A percentile compares a stretch with the other conserved stretches of the same genome.
Conservation (phyloP, 805 yeast genomes). For the Tanozyma kutaoensis region DNA sequence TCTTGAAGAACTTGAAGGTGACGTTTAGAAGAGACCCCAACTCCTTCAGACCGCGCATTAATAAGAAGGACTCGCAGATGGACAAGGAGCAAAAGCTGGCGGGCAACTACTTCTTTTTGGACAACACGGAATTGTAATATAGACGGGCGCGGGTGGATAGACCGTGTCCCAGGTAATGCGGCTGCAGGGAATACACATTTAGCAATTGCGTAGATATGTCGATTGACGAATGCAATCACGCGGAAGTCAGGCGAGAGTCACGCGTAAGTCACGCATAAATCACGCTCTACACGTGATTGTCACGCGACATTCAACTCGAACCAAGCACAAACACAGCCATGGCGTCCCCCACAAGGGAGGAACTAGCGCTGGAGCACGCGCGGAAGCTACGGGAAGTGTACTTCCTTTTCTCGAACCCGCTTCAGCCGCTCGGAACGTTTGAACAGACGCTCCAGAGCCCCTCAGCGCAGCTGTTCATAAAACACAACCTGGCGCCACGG, state of each 20-base stretch:
- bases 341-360: slow-evolving; percentile 3
- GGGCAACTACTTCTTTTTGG: slow-evolving; percentile 96
- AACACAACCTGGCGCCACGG: background rate
- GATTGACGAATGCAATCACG: too few relatives aligned
- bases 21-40: slow-evolving; percentile 99
- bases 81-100: slow-evolving; percentile 90
- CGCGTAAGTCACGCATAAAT: too few relatives aligned
- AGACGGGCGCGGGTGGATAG: too few relatives aligned
- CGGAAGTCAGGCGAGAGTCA: too few relatives aligned
- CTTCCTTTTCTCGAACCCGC: slow-evolving; percentile 6
- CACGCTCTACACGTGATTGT: slow-evolving; percentile 3
- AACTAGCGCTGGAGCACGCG: slow-evolving; percentile 1
- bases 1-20: slow-evolving; percentile 92
- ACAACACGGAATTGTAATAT: slow-evolving; percentile 36
- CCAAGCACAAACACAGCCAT: background rate
- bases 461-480: background rate
- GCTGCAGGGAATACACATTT: too few relatives aligned
- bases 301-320: slow-evolving; percentile 5
- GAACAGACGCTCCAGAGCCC: background rate
- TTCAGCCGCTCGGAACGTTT: slow-evolving; percentile 2
- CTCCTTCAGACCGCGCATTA: slow-evolving; percentile 96
- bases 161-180: too few relatives aligned
- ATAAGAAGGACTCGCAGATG: slow-evolving; percentile 96
- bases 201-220: too few relatives aligned
- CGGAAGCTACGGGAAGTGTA: slow-evolving; percentile 7